Evolutionary conservation across 1,284 basidiomycete genomes (phyloP), one percentile per base, ranked within the genome.

Genomic region (Tilletia setariae): DNA sequence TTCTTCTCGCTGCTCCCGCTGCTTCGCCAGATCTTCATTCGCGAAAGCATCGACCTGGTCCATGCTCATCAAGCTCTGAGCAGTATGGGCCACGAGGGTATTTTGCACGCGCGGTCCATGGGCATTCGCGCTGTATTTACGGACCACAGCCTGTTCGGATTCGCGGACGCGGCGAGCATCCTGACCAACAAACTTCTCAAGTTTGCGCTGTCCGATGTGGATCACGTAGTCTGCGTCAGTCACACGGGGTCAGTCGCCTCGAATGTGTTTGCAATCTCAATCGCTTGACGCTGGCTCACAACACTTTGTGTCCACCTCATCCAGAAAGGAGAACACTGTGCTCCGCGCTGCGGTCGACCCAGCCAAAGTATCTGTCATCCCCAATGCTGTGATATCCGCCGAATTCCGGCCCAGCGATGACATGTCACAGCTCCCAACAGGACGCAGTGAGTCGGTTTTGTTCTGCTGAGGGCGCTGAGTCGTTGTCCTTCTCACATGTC

Each of bases 171-270:
- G 19, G 93, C 93, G 0, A 94, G 93, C 76, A 94, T 98, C 63
- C 84, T 98, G 73, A 98, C 96, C 4, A 98, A 98, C 85, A 98
- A 98, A 83, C 86, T 99, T 46, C 85, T 98, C 32, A 90, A 89
- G 15, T 92, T 89, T 16, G 90, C 90, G 1, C 84, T 99, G 76
- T 88, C 90, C 72, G 94, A 95, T 81, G 91, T 94, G 0, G 95
- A 98, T 73, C 92, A 90, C 0, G 92, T 92, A 0, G 94, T 98
- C 42, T 97, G 94, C 78, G 96, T 98, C 63, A 94, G 92, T n/a
- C 91, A 98, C 83, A 97, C 94, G 0, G 93, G 93, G 92, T 92
- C 78, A 75, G 87, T 83, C 59, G 28, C 42, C 46, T 7, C 49
- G n/a, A 21, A 1, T 23, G 44, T 46, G 1, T 13, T 1, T 2